Base-by-base conservation (phyloP, 1,284 basidiomycete species). In the Tremellales sp. region DNA sequence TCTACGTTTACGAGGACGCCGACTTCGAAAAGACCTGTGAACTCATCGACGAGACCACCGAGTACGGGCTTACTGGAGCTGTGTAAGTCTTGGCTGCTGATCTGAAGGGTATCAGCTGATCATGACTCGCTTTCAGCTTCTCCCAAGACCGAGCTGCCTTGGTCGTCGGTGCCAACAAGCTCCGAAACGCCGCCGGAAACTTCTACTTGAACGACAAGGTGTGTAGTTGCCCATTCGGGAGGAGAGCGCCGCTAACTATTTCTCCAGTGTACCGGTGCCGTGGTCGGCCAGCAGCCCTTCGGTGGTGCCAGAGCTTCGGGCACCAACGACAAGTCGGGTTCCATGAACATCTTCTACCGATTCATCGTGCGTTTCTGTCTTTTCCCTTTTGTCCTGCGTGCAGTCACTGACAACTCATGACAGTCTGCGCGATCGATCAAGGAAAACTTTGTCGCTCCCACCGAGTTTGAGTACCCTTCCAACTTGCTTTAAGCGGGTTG, bases 291-390 rank as follows among this genome's bases (percentile, higher is more conserved):
- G 72, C 94, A 98, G 74, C 92, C 94, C 5, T 98, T 98, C 70
- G 94, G 94, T 46, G 95, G 94, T 47, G 89, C 84, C 5, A 82
- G 94, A 38, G 89, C 81, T 19, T 90, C 86, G 61, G 94, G 95
- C 25, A 98, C 95, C 55, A 97, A 97, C 77, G 95, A 98, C 75
- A 98, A 97, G 78, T 88, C 91, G 1, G 94, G 94, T 13, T 90
- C 86, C 56, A 84, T 92, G 58, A 82, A 79, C 61, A 87, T 97
- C 68, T 93, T 88, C 76, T 90, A 86, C 73, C 78, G 90, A 50
- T 94, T 93, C 72, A 80, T 91, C 26, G 51, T 53, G 46, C 50
- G 52, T 51, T 26, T 2, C 16, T 26, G 13, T 14, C 9, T 31
- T 8, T 16, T 22, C 28, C 27, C 13, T 21, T 12, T 39, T 10